phyloP scores from a whole-genome alignment of 2,329 filamentous ascomycete species.

The Pyricularia sp. region DNA sequence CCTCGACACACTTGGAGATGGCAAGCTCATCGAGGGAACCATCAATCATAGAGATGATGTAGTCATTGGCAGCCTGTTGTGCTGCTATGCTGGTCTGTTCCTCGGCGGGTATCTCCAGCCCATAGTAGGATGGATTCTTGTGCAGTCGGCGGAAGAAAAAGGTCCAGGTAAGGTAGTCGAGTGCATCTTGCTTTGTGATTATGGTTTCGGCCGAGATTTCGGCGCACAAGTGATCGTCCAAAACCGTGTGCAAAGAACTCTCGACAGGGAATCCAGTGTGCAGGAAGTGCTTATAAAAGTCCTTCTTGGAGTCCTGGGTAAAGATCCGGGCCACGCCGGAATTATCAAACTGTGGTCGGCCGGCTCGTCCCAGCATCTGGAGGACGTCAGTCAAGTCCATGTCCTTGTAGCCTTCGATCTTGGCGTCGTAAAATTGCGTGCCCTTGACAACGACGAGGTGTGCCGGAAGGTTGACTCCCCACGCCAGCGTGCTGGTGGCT shows the following conservation, averaged over 20 bases:
- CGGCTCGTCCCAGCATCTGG: constrained; percentile 93
- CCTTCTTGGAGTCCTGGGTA: constrained; percentile 93
- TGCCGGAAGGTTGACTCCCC: constrained; percentile 95
- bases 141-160: constrained; percentile 97
- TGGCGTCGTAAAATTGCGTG: constrained; percentile 95
- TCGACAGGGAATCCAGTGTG: constrained; percentile 97
- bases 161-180: constrained; percentile 97
- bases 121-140: constrained; percentile 98
- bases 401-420: constrained; percentile 93
- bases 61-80: constrained; percentile 80
- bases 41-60: constrained; percentile 87
- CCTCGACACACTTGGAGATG: constrained; percentile 68
- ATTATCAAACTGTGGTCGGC: constrained; percentile 89
- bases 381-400: constrained; percentile 98
- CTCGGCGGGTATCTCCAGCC: constrained; percentile 81
- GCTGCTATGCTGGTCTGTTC: constrained; percentile 59
- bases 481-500: constrained; percentile 89
- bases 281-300: constrained; percentile 98
- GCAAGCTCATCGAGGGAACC: constrained; percentile 72
- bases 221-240: constrained; percentile 92
- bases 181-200: constrained; percentile 84
- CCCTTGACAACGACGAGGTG: constrained; percentile 97
- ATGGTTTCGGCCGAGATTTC: constrained; percentile 92
- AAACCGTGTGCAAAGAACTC: constrained; percentile 85
- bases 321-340: constrained; percentile 96